phyloP scores from a whole-genome alignment of 345 rosid genomes.

The Melaleuca quinquenervia region DNA sequence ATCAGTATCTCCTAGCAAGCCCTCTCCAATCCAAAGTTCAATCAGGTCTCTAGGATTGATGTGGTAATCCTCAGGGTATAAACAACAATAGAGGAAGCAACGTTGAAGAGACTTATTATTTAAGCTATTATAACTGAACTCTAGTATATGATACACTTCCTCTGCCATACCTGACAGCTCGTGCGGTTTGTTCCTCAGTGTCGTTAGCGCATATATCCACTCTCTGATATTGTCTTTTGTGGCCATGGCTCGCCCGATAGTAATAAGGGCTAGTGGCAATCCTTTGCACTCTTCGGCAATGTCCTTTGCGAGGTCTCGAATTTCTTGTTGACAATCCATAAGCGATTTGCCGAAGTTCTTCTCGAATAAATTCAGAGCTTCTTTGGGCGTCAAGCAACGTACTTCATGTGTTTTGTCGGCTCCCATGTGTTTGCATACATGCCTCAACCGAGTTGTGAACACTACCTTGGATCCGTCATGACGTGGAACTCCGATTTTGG shows the following conservation, averaged over 20 bases:
- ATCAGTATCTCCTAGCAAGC: background rate
- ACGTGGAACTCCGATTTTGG: background rate
- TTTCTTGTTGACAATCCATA: background rate
- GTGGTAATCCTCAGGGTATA: constrained; percentile 5
- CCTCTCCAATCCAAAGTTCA: constrained; percentile 14
- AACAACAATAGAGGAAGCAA: constrained; percentile 8
- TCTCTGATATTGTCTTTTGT: background rate
- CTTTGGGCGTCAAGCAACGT: background rate
- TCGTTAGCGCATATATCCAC: background rate
- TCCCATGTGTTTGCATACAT: background rate
- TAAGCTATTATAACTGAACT: constrained; percentile 12
- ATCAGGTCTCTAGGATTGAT: background rate
- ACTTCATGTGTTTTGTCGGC: background rate
- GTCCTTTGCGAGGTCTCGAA: background rate
- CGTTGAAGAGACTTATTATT: background rate
- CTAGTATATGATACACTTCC: background rate
- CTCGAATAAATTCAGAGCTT: constrained; percentile 1
- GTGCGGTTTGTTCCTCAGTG: background rate
- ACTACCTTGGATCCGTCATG: constrained; percentile 1
- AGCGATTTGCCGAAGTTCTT: background rate
- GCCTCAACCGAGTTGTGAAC: constrained; percentile 3
- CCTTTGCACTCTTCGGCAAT: background rate
- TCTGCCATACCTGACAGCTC: background rate
- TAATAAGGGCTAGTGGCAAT: constrained; percentile 14
- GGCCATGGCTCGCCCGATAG: constrained; percentile 7